Percentiles rank a stretch among this genome's conserved stretches.
phyloP scores from a whole-genome alignment of 2,329 filamentous ascomycete species.

The Talaromyces sp. region DNA sequence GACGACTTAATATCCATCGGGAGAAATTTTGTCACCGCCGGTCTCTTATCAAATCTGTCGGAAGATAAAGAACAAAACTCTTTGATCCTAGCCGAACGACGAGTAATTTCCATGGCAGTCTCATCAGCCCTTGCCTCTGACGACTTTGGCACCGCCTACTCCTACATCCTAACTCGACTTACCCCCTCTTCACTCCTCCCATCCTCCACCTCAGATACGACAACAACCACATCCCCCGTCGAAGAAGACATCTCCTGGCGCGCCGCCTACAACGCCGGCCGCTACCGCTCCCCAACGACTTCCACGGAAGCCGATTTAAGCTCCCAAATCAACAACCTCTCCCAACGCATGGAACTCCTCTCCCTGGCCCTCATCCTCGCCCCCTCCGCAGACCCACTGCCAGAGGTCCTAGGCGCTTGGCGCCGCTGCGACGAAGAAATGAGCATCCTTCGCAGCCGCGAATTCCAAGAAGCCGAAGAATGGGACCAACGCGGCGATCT shows the following conservation, averaged over 20 bases:
- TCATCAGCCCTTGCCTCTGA: conserved; percentile 42
- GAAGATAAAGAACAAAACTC: conserved; percentile 19
- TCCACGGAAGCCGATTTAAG: conserved; percentile 32
- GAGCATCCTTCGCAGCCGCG: conserved; percentile 50
- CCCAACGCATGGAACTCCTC: conserved; percentile 63
- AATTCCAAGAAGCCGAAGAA: conserved; percentile 54
- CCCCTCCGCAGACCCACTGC: conserved; percentile 52
- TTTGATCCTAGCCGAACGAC: conserved; percentile 40
- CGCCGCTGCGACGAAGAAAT: conserved; percentile 61
- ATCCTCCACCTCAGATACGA: conserved; percentile 14
- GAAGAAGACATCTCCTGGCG: conserved; percentile 62
- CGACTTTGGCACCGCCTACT: conserved; percentile 61
- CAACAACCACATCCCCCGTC: conserved; percentile 21
- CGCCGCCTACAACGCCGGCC: conserved; percentile 60
- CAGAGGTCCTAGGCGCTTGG: conserved; percentile 62
- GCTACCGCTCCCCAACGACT: conserved; percentile 43
- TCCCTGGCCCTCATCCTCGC: conserved; percentile 60
- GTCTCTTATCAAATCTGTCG: conserved; percentile 28
- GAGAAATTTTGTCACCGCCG: conserved; percentile 53
- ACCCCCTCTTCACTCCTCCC: conserved; percentile 34
- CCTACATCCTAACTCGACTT: conserved; percentile 61
- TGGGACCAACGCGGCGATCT: conserved; percentile 57
- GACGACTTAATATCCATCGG: conserved; percentile 63
- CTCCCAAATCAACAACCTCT: conserved; percentile 52
- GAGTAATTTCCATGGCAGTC: conserved; percentile 47